Conservation (phyloP, 2,329 filamentous ascomycete genomes). For the Sclerotinia nivalis region DNA sequence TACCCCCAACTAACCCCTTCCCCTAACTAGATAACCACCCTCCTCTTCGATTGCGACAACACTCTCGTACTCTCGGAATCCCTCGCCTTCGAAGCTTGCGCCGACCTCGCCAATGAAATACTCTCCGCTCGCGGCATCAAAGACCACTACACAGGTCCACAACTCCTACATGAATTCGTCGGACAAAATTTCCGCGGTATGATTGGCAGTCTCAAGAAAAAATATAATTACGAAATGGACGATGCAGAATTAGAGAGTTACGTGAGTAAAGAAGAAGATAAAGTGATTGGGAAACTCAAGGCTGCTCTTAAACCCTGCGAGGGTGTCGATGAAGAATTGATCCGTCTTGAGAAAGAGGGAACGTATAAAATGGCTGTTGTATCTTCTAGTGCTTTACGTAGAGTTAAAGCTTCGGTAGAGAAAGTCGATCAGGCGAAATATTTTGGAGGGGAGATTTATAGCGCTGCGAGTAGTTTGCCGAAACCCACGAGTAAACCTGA, state of each 20-base stretch:
- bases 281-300: conserved; percentile 78
- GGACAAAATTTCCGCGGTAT: conserved; percentile 95
- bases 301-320: conserved; percentile 66
- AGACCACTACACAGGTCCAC: conserved; percentile 73
- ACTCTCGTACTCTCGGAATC: conserved; percentile 90
- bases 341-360: conserved; percentile 59
- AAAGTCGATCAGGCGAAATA: conserved; percentile 79
- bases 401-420: conserved; percentile 74
- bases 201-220: conserved; percentile 73
- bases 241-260: conserved; percentile 70
- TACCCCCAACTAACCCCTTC: neutral
- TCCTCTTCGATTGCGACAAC: conserved; percentile 83
- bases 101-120: conserved; percentile 85
- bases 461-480: conserved; percentile 74
- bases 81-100: conserved; percentile 87
- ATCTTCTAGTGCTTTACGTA: conserved; percentile 74
- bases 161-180: conserved; percentile 83
- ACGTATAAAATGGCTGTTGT: conserved; percentile 79
- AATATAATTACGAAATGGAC: conserved; percentile 70
- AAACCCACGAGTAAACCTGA: conserved; percentile 88
- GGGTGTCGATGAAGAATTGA: conserved; percentile 67
- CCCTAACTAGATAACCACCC: conserved; percentile 59
- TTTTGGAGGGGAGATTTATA: conserved; percentile 80
- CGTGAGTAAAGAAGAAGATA: conserved; percentile 76
- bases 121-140: conserved; percentile 64